Base-by-base conservation (phyloP, 352 stramenopile genomes). In the Peronospora farinosa region DNA sequence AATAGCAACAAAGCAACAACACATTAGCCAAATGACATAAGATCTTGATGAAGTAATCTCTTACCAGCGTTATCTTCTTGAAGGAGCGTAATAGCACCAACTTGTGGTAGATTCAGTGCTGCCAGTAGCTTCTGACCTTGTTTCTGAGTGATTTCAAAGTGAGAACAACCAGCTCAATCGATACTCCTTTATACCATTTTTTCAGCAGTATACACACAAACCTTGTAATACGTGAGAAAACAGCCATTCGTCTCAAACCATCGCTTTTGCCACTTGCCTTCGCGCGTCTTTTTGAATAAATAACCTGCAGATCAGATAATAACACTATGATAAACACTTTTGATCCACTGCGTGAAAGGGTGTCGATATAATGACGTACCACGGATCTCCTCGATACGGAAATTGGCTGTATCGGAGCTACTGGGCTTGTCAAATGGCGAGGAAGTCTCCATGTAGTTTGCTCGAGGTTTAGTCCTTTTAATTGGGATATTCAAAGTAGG, bases 171-270 rank as follows among this genome's bases (percentile, higher is more conserved):
- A 7, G 17, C 38, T 9, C 27, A 33, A 51, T 41, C 0, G 15
- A 30, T 23, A 16, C 2, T 12, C 12, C 10, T 32, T 12, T 32
- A 1, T 32, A 2, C 0, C 8, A 12, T 1, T 13, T 19, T 30
- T 43, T 32, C 17, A 19, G 3, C 11, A 37, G 11, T 31, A 37
- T 69, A 65, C 46, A 56, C 23, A 28, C 46, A 31, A 55, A 95
- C 84, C 76, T 99, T 99, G 74, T 98, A 99, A 77, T 99, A 99
- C 11, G 95, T 98, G 32, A 99, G 79, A 73, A 97, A 97, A 66
- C 96, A 96, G 40, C 95, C 95, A 62, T 98, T 98, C 7, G 91
- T 98, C 76, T 99, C 96, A 63, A 99, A 99, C 88, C 93, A 99
- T 48, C 96, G 84, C 69, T 96, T 97, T 65, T 99, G 96, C 96